Conservation (phyloP, 495 filamentous ascomycete genomes). For the Viridothelium virens region DNA sequence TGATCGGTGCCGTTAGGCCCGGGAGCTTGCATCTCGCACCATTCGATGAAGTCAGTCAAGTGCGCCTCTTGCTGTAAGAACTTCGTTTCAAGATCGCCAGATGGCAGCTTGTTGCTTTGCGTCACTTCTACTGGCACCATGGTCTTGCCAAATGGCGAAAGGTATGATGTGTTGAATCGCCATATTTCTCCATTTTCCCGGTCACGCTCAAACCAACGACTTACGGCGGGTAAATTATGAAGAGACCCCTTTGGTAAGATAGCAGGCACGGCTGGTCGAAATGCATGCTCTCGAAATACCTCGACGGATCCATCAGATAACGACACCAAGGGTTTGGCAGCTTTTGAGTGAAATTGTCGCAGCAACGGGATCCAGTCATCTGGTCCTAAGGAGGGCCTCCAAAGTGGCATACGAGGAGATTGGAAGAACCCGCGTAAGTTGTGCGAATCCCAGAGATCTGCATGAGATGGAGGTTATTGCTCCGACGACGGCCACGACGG, state of each 20-base stretch:
- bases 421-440: too few species aligned
- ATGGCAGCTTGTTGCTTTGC: not conserved
- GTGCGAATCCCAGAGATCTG: too few species aligned
- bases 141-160: conserved; percentile 42
- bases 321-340: not conserved
- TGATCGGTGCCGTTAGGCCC: not conserved
- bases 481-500: too few species aligned
- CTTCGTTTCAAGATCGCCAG: conserved; percentile 4
- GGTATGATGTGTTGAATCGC: conserved; percentile 40
- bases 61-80: conserved; percentile 54
- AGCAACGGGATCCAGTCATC: too few species aligned
- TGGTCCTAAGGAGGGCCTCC: not conserved
- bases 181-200: not conserved
- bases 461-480: too few species aligned
- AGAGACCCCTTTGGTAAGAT: conserved; percentile 44
- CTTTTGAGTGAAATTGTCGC: not conserved
- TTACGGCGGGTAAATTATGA: conserved; percentile 42
- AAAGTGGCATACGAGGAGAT: not conserved
- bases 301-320: conserved; percentile 28
- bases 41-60: conserved; percentile 50
- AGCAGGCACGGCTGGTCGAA: conserved; percentile 41
- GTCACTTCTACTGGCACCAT: conserved; percentile 56
- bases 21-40: conserved; percentile 30
- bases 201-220: conserved; percentile 45
- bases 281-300: conserved; percentile 44